phyloP scores from a whole-genome alignment of 352 stramenopile species.

The Albugo candida region DNA sequence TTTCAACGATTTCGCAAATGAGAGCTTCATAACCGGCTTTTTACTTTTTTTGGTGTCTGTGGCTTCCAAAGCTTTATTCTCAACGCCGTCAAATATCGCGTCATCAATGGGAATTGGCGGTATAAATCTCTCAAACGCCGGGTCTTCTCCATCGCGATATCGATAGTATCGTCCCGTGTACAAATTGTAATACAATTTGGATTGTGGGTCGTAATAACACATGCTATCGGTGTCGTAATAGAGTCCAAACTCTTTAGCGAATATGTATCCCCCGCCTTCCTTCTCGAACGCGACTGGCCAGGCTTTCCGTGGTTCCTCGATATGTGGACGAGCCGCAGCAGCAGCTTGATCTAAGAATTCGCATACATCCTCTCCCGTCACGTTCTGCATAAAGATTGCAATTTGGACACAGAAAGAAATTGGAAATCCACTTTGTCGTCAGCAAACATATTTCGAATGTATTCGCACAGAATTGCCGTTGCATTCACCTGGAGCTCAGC shows the following conservation, averaged over 20 bases:
- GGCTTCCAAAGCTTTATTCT: background rate
- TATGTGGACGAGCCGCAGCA: slow-evolving; percentile 25
- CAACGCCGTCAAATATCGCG: slow-evolving; percentile 6
- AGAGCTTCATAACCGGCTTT: slow-evolving; percentile 9
- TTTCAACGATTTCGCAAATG: slow-evolving; percentile 46
- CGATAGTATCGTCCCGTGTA: slow-evolving; percentile 49
- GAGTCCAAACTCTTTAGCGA: slow-evolving; percentile 33
- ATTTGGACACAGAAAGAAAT: too few relatives aligned
- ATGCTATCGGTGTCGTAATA: slow-evolving; percentile 69
- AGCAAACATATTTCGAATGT: too few relatives aligned
- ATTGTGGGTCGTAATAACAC: slow-evolving; percentile 66
- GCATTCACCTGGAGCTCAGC: slow-evolving; percentile 7
- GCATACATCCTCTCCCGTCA: slow-evolving; percentile 22
- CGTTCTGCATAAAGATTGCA: background rate
- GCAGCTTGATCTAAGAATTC: slow-evolving; percentile 35
- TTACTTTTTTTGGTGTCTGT: slow-evolving; percentile 39
- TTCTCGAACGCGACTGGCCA: slow-evolving; percentile 66
- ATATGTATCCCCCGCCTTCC: slow-evolving; percentile 55
- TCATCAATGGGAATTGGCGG: slow-evolving; percentile 33
- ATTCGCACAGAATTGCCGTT: background rate
- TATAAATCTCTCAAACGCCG: slow-evolving; percentile 24
- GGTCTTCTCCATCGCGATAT: slow-evolving; percentile 5
- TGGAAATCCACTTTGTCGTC: too few relatives aligned
- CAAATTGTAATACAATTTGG: slow-evolving; percentile 54
- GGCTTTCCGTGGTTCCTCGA: slow-evolving; percentile 53